Evolutionary conservation across 345 rosid genomes (phyloP).

Genomic region (Murraya paniculata): DNA sequence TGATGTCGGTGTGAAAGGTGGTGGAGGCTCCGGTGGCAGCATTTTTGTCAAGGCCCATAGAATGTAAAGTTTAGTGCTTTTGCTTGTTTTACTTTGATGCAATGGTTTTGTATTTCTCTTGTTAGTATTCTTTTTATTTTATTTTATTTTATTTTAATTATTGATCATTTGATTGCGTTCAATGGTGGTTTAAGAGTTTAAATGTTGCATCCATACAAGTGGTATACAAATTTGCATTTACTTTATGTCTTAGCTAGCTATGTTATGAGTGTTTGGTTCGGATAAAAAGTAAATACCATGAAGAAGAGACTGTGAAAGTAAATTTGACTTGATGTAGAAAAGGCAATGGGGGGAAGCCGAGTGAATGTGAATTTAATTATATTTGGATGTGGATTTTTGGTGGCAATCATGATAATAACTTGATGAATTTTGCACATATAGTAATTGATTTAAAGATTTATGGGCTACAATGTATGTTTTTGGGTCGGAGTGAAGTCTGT

Average conservation of each 20-base stretch:
- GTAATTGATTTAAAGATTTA: background rate
- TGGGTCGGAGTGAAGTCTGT: background rate
- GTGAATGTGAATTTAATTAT: background rate
- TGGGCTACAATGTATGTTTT: background rate
- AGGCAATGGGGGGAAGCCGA: background rate
- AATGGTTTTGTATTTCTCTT: background rate
- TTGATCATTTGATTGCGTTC: background rate
- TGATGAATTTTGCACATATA: background rate
- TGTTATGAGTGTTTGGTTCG: background rate
- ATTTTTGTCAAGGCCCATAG: slow-evolving; percentile 49
- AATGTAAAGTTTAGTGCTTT: slow-evolving; percentile 38
- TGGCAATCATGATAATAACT: background rate
- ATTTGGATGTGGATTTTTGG: background rate
- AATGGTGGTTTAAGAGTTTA: slow-evolving; percentile 1
- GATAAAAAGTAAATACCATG: no score
- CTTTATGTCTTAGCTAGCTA: background rate
- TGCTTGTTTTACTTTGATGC: background rate
- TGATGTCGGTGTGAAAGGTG: slow-evolving; percentile 53
- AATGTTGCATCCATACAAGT: background rate
- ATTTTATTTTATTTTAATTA: background rate
- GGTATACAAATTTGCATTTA: background rate
- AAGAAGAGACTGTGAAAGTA: no score
- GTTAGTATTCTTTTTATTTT: background rate
- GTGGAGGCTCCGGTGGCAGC: slow-evolving; percentile 82
- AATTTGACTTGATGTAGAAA: no score